Evolutionary conservation across 805 yeast species (phyloP), one percentile per base, ranked within the genome.

Genomic region (Nakazawaea pomicola): DNA sequence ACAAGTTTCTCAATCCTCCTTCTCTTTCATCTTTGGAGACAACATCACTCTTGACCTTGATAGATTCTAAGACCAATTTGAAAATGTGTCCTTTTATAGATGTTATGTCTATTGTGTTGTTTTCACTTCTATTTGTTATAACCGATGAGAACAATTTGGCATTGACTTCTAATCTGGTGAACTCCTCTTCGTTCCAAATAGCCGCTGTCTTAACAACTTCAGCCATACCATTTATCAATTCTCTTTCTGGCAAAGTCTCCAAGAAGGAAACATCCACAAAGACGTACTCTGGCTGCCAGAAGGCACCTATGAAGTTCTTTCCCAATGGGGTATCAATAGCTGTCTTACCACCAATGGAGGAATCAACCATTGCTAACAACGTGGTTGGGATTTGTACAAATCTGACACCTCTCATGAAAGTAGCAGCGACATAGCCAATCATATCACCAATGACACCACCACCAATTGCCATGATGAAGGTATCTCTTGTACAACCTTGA

Each of bases 361-460:
- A 89, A 61, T 93, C 99, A 25, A 93, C 99, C 99, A 93, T 93
- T 7, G 99, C 83, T 48, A 93, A 72, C 49, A 93, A 65, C 25
- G 96, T 85, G 6, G 99, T 93, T 42, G 99, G 99, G 21, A 93
- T 73, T 62, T 93, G 99, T 33, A 89, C 81, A 43, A 89, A 88
- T 48, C 96, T 74, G 7, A 93, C 95, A 43, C 99, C 99, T 59
- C 99, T 77, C 99, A 93, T 93, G 61, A 93, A 93, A 2, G 99
- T 93, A 24, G 99, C 91, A n/a, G 99, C 99, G 31, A 93, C 98
- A 59, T 79, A 93, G 4, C 99, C 99, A 50, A 91, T 86, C 99
- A 93, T 91, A 58, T 93, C 99, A 46, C 99, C 99, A 61, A 93
- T 91, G 39, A 93, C 95, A 53, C 99, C 99, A 50, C 99, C 99